Evolutionary conservation across 2,329 filamentous ascomycete genomes (phyloP).

Genomic region (Colletotrichum sp.): DNA sequence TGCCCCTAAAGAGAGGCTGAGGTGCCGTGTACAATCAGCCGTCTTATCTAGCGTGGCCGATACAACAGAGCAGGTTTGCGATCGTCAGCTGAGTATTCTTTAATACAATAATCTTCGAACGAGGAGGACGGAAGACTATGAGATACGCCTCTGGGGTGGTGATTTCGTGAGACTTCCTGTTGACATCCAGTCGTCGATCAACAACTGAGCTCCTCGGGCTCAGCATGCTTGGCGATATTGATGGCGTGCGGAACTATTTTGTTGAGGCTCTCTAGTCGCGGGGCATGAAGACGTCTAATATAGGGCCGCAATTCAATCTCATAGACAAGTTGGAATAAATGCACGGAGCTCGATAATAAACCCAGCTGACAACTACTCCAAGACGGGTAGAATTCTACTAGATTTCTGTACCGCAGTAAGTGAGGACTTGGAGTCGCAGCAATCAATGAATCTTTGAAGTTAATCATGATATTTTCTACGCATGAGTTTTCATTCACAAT

Average conservation of each 20-base stretch:
- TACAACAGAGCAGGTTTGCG: background rate
- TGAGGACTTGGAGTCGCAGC: background rate
- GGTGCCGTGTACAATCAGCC: fast-evolving
- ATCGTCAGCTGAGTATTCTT: background rate
- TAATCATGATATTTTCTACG: background rate
- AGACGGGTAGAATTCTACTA: background rate
- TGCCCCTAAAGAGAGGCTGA: background rate
- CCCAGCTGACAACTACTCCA: background rate
- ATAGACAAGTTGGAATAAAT: fast-evolving
- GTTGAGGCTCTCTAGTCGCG: fast-evolving
- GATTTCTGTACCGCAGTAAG: background rate
- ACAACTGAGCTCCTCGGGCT: fast-evolving
- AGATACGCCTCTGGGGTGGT: background rate
- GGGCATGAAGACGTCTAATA: background rate
- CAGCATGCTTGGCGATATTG: background rate
- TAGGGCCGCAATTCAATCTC: background rate
- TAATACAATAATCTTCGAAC: fast-evolving
- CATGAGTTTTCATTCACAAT: background rate
- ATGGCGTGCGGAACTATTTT: background rate
- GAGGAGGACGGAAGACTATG: background rate
- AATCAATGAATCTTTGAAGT: background rate
- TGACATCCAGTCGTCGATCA: background rate
- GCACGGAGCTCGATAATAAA: background rate
- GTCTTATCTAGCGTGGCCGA: background rate
- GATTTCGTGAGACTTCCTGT: background rate